Base-by-base conservation (phyloP, 2,329 filamentous ascomycete genomes). In the Tolypocladium nubicola region DNA sequence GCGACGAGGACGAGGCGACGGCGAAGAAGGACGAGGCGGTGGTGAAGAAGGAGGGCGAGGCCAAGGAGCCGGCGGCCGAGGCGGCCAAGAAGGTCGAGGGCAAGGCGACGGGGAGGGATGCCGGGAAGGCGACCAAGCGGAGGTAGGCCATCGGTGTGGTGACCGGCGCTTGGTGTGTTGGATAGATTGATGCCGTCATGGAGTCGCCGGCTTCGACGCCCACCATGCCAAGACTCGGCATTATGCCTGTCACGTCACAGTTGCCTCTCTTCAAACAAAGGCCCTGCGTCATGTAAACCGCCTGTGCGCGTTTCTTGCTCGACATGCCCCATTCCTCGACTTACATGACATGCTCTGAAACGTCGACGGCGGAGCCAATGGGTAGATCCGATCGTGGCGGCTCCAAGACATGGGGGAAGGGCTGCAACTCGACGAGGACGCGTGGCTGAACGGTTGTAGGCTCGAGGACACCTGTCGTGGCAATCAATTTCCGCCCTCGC, bases 1-100 rank as follows among this genome's bases (percentile, higher is more conserved):
- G 95, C n/a, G 88, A 90, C 33, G 89, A 91, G 26, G 82, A 84
- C 65, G 69, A 70, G 7, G 43, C 35, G 65, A 69, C 69, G 19
- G 38, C 35, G 43, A 26, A 26, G 23, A 26, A 26, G 23, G 23
- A 26, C 23, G 23, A 26, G 23, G 66, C 40, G 33, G 40, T 68
- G 52, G 70, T 73, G 63, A 67, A 73, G 56, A 67, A 71, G 43
- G 61, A 63, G 23, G 67, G 65, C 16, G 71, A 74, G 59, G 71
- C 71, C 30, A 70, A 75, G 56, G 73, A 77, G 66, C 65, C 69
- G 55, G 65, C 68, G 57, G 67, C 70, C 41, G 70, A 70, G 60
- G 71, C 68, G 30, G 67, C 67, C 6, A 72, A 73, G 41, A 70
- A 73, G 64, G 64, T 69, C 1, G 71, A 69, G 8, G 74, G 66